Evolutionary conservation across 1,284 basidiomycete genomes (phyloP), one percentile per base, ranked within the genome.

Genomic region (Meripilus lineatus): DNA sequence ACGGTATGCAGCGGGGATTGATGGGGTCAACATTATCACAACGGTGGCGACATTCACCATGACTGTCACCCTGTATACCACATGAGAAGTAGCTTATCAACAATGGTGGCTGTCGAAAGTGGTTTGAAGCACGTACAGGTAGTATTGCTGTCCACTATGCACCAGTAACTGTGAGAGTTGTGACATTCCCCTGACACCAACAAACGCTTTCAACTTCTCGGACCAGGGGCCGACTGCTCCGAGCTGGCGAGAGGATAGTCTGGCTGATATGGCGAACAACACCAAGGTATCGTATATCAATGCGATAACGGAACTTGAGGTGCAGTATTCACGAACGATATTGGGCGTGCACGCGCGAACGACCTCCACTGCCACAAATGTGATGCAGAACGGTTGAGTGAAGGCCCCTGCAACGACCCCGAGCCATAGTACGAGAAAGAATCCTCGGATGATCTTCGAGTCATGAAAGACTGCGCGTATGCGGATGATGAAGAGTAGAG

Each of bases 401-500:
- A 30, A 30, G 8, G n/a, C 6, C 11, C 23, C 38, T 5, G 21
- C 38, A 5, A 30, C n/a, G 5, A 25, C 30, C 18, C 7, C 38
- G 8, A 40, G 17, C 38, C 38, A 40, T 14, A 28, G 24, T 13
- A 40, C 7, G 8, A 25, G 23, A 17, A 40, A 40, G 5, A 40
- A 5, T 6, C 6, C 25, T 14, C 25, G 14, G 5, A 40, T 15
- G 25, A 40, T 14, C 25, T 6, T 6, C 23, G 22, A 5, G 13
- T 30, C 14, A 25, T 26, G 7, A 25, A 40, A 40, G 5, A 40
- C 38, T 5, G 38, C 38, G 5, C 25, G 22, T 6, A 28, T 25
- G 6, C 38, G 22, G 38, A 40, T 26, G 38, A 40, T 26, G 38
- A 40, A 40, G 38, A 40, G 38, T 6, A 40, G 38, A 10, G 38